These are phyloP conservation scores for Phytophthora capsici DNA, from an alignment of 352 stramenopile species.

Conservation along the genomic window DNA sequence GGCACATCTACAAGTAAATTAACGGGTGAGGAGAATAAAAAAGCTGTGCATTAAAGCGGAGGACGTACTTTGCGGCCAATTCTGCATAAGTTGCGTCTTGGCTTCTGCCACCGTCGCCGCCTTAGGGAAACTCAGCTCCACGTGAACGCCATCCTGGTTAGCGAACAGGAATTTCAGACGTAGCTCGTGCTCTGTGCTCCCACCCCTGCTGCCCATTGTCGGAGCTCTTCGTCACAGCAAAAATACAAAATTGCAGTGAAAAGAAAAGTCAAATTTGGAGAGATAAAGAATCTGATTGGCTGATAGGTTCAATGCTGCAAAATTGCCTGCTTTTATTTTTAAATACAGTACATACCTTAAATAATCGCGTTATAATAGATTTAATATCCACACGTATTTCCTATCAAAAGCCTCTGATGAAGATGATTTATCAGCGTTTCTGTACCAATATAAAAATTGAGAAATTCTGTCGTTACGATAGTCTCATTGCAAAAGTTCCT, in stretches of 20 bases:
- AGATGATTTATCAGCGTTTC: no score
- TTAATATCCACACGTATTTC: no score
- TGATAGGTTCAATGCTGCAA: no score
- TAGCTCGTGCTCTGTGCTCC: constrained; percentile 60
- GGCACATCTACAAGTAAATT: constrained; percentile 44
- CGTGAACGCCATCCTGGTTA: constrained; percentile 78
- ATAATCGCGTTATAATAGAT: no score
- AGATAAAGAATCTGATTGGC: constrained; percentile 22
- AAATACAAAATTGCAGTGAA: not conserved
- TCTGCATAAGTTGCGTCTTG: constrained; percentile 71
- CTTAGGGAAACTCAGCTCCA: constrained; percentile 67
- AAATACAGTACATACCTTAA: no score
- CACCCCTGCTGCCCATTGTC: constrained; percentile 20
- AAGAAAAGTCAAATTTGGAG: constrained; percentile 10
- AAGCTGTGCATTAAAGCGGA: not conserved
- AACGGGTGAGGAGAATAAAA: not conserved
- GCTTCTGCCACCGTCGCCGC: constrained; percentile 54
- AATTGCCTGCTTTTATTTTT: no score
- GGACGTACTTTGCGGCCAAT: constrained; percentile 64
- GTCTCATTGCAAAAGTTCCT: constrained; percentile 4
- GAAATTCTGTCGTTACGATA: not conserved
- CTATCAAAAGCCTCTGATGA: no score
- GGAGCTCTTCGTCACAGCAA: constrained; percentile 6
- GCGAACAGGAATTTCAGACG: constrained; percentile 88
- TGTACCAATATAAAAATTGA: no score